These are phyloP conservation scores for Glonium stellatum DNA, from an alignment of 495 filamentous ascomycete species.

Conservation along the genomic window DNA sequence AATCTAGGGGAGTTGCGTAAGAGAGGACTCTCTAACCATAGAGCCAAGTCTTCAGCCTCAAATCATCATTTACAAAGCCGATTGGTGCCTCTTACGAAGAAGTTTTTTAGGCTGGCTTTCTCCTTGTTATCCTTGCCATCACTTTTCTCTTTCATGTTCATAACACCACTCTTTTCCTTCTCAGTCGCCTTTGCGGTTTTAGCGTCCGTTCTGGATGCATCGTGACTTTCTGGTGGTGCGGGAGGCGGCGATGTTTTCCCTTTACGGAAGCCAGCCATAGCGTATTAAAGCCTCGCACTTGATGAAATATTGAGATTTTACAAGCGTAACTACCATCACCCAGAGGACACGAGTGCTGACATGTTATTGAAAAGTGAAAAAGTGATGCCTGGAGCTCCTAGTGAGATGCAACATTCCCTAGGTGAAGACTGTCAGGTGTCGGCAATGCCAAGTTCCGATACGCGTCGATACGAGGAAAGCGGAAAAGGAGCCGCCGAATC, in stretches of 20 bases:
- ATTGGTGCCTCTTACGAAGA: slow-evolving; percentile 13
- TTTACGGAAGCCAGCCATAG: slow-evolving; percentile 1
- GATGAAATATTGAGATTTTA: background rate
- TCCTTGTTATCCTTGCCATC: slow-evolving; percentile 19
- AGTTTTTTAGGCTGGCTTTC: slow-evolving; percentile 19
- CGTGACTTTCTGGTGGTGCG: background rate
- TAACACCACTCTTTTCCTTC: background rate
- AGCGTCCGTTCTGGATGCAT: background rate
- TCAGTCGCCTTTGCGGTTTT: slow-evolving; percentile 9
- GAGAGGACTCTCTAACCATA: slow-evolving; percentile 18
- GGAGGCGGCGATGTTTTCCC: background rate
- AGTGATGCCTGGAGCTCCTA: background rate
- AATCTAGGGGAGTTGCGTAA: slow-evolving; percentile 25
- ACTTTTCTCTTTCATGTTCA: background rate
- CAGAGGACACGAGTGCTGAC: background rate
- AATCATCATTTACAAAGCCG: background rate
- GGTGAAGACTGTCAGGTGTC: background rate
- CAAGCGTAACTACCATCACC: background rate
- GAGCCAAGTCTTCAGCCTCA: background rate
- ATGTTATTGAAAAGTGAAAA: background rate
- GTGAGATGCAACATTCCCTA: background rate
- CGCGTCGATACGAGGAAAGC: background rate
- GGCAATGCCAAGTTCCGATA: background rate
- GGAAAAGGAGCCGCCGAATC: too few relatives aligned
- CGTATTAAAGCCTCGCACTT: background rate